Conservation (phyloP, 805 yeast genomes). For the Ogataea glucozyma region DNA sequence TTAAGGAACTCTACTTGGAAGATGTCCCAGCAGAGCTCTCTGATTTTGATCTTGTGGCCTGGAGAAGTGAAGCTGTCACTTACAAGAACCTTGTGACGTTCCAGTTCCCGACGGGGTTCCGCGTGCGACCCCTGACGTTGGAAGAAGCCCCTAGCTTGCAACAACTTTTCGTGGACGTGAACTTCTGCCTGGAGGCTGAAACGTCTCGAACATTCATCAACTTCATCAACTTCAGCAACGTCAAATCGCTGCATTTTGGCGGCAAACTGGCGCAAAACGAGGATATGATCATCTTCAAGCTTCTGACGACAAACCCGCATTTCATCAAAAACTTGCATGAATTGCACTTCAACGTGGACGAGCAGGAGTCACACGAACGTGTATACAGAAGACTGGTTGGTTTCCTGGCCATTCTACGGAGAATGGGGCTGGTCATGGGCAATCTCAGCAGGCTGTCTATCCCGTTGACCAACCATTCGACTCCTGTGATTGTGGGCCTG, state of each 20-base stretch:
- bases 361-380: slow-evolving; percentile 25
- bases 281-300: slow-evolving; percentile 34
- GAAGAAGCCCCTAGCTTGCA: slow-evolving; percentile 29
- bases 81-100: slow-evolving; percentile 23
- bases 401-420: slow-evolving; percentile 35
- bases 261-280: slow-evolving; percentile 36
- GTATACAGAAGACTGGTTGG: slow-evolving; percentile 37
- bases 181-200: slow-evolving; percentile 32
- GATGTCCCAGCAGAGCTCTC: slow-evolving; percentile 15
- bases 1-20: slow-evolving; percentile 29
- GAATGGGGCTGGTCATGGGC: slow-evolving; percentile 29
- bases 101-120: slow-evolving; percentile 25
- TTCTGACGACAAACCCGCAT: slow-evolving; percentile 32
- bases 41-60: slow-evolving; percentile 21
- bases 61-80: slow-evolving; percentile 24
- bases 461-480: slow-evolving; percentile 36
- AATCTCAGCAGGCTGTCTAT: slow-evolving; percentile 29
- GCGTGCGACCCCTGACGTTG: slow-evolving; percentile 28
- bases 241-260: slow-evolving; percentile 24
- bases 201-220: slow-evolving; percentile 25
- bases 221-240: slow-evolving; percentile 25
- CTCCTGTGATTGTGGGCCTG: slow-evolving; percentile 31
- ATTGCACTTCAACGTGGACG: slow-evolving; percentile 30
- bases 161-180: slow-evolving; percentile 28
- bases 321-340: slow-evolving; percentile 26